Conservation (phyloP, 768 basidiomycete species). For the Auriscalpium vulgare region DNA sequence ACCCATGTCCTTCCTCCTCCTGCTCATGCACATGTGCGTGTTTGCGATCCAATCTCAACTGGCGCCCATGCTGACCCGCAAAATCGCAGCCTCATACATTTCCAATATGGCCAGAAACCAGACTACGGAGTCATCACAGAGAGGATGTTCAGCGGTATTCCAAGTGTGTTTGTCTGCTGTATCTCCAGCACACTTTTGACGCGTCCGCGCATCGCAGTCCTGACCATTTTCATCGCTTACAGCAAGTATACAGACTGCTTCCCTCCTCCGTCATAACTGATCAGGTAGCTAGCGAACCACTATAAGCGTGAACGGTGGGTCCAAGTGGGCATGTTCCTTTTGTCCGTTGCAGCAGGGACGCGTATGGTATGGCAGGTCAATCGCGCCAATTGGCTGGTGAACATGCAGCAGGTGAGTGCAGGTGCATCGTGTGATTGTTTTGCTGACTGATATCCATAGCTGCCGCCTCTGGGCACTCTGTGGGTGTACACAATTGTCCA, state of each 20-base stretch:
- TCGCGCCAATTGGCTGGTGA: slow-evolving; percentile 56
- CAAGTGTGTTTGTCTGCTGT: slow-evolving; percentile 44
- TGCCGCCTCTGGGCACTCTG: slow-evolving; percentile 67
- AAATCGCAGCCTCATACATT: slow-evolving; percentile 55
- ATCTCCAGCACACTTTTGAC: neutral
- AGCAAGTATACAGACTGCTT: slow-evolving; percentile 34
- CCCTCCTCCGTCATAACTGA: neutral
- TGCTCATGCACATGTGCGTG: slow-evolving; percentile 82
- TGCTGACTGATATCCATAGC: slow-evolving; percentile 31
- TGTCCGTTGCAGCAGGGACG: slow-evolving; percentile 50
- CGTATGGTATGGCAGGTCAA: slow-evolving; percentile 69
- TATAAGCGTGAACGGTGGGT: slow-evolving; percentile 47
- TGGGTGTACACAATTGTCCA: slow-evolving; percentile 76
- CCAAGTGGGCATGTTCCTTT: slow-evolving; percentile 51
- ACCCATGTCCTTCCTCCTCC: slow-evolving; percentile 64
- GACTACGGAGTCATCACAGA: slow-evolving; percentile 40
- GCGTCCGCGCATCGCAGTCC: slow-evolving; percentile 34
- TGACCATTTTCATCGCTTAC: slow-evolving; percentile 71
- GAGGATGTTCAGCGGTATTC: slow-evolving; percentile 56
- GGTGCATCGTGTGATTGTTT: neutral
- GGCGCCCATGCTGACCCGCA: neutral
- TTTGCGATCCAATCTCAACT: neutral
- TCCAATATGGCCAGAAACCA: slow-evolving; percentile 65
- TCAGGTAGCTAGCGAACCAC: slow-evolving; percentile 44
- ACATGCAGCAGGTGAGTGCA: slow-evolving; percentile 62